Evolutionary conservation across 192 early-diverging fungal species (phyloP).

Genomic region (Rhizoclosmatium sp.): DNA sequence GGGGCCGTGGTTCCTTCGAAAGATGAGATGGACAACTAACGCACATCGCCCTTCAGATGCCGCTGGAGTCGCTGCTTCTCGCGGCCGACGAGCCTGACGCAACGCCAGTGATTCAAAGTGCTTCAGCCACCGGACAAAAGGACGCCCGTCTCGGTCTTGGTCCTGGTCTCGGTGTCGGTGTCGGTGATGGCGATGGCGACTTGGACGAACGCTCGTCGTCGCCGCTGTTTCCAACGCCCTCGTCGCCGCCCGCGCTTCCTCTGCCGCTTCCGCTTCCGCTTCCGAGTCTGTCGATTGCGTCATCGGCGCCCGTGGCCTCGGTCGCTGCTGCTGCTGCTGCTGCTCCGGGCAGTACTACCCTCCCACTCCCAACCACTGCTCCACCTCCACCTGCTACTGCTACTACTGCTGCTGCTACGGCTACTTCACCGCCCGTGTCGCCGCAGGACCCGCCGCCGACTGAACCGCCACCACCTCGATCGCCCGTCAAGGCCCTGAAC

Average conservation of each 20-base stretch:
- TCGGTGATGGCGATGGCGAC: background rate
- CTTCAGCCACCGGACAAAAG: background rate
- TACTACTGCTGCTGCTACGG: no score
- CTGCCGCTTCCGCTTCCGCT: background rate
- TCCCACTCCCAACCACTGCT: background rate
- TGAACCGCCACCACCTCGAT: background rate
- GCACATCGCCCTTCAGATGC: background rate
- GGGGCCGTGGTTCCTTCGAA: background rate
- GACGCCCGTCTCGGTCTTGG: background rate
- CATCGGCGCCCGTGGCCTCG: no score
- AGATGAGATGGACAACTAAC: background rate
- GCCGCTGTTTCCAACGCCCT: constrained; percentile 27
- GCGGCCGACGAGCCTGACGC: background rate
- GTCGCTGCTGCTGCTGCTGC: background rate
- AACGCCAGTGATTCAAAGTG: no score
- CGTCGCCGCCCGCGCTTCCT: background rate
- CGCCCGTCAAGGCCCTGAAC: background rate
- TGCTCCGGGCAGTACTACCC: background rate
- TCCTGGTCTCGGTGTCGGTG: background rate
- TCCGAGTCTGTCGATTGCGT: background rate
- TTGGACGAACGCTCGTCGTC: background rate
- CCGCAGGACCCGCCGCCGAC: background rate
- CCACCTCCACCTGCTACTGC: background rate
- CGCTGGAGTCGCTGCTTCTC: background rate
- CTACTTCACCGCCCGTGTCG: background rate